Evolutionary conservation across 768 basidiomycete genomes (phyloP).

Genomic region (Cystofilobasidium ferigula): DNA sequence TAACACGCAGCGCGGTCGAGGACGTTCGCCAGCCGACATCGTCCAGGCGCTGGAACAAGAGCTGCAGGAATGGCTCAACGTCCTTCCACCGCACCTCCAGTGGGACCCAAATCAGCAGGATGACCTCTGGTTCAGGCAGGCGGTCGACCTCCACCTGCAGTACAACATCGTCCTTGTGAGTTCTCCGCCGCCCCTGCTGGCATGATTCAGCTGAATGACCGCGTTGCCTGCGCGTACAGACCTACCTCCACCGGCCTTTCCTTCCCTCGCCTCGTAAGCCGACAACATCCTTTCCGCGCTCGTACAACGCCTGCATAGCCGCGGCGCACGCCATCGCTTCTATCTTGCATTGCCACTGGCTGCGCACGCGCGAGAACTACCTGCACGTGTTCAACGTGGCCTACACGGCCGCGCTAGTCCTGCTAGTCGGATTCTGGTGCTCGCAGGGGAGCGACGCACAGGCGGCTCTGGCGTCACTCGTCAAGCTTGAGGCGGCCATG

Average conservation of each 20-base stretch:
- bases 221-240: not conserved
- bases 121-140: not conserved
- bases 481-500: constrained; percentile 1
- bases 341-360: constrained; percentile 19
- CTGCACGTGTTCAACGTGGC: constrained; percentile 21
- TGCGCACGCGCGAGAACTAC: constrained; percentile 4
- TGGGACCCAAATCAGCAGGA: constrained; percentile 1
- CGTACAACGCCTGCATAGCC: constrained; percentile 18
- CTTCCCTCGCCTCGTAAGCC: constrained; percentile 21
- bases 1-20: constrained; percentile 2
- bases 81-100: constrained; percentile 1
- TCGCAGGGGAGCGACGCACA: constrained; percentile 2
- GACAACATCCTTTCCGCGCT: constrained; percentile 6
- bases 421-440: constrained; percentile 20
- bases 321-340: constrained; percentile 17
- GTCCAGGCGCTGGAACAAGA: not conserved
- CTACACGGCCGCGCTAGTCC: constrained; percentile 20
- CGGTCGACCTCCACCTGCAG: constrained; percentile 6
- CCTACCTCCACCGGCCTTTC: constrained; percentile 23
- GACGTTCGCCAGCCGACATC: not conserved
- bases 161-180: constrained; percentile 16
- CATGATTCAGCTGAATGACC: not conserved
- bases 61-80: constrained; percentile 8
- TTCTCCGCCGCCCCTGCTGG: not conserved
- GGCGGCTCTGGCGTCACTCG: not conserved